phyloP scores from a whole-genome alignment of 2,329 filamentous ascomycete species.

The Colletotrichum aenigma region DNA sequence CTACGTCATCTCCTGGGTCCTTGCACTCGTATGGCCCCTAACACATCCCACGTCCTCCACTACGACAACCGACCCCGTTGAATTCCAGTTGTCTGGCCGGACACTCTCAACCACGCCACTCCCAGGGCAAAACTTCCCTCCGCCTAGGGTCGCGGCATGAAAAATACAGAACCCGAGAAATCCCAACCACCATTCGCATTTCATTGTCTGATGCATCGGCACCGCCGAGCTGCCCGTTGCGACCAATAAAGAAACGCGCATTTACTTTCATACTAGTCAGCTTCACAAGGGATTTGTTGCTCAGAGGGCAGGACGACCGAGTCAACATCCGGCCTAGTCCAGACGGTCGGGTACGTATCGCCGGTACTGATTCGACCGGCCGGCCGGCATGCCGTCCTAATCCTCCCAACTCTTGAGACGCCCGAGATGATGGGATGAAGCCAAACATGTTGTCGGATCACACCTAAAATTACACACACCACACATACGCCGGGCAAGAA shows the following conservation, averaged over 20 bases:
- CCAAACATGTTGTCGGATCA: not conserved
- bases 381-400: not conserved
- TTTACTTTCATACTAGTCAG: conserved; percentile 6
- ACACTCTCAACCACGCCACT: not conserved
- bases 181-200: not conserved
- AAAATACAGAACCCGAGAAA: not conserved
- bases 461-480: not conserved
- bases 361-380: not conserved
- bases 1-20: not conserved
- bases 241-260: not conserved
- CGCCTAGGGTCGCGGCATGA: not conserved
- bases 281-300: not conserved
- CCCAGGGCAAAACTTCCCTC: not conserved
- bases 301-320: not conserved
- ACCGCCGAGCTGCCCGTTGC: not conserved
- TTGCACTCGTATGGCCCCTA: not conserved
- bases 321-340: not conserved
- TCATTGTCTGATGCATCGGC: conserved; percentile 1
- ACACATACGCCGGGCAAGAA: not conserved
- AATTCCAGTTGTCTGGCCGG: not conserved
- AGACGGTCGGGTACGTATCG: not conserved
- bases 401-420: not conserved
- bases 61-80: not conserved
- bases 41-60: not conserved
- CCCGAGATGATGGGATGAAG: not conserved